phyloP scores from a whole-genome alignment of 306 rosid genomes.

The Alnus glutinosa region DNA sequence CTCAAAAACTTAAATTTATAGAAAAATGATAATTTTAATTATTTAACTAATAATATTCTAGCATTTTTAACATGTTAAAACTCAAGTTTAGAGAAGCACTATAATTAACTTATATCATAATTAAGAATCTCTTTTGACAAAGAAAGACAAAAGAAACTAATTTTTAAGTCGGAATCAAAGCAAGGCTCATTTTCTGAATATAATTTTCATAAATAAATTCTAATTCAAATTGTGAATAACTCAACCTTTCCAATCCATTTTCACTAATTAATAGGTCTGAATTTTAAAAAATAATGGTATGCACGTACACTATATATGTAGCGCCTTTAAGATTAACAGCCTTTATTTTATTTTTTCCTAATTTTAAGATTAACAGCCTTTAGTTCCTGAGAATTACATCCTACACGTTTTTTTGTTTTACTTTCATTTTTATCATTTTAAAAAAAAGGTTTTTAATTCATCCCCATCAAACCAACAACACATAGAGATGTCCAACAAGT shows the following conservation, averaged over 20 bases:
- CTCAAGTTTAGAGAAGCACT: background rate
- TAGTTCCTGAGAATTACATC: background rate
- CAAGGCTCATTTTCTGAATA: background rate
- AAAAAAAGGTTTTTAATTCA: background rate
- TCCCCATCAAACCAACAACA: background rate
- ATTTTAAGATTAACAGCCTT: no score
- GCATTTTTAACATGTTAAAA: background rate
- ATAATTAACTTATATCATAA: background rate
- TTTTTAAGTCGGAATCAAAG: background rate
- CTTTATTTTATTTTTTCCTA: no score
- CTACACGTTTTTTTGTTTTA: background rate
- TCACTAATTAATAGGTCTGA: background rate
- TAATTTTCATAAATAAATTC: background rate
- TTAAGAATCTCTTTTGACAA: background rate
- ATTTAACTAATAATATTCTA: no score
- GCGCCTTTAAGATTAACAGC: no score
- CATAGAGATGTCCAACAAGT: no score
- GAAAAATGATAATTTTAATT: no score
- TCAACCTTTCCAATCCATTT: background rate
- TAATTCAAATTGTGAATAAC: background rate
- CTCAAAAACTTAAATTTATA: no score
- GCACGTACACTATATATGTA: no score
- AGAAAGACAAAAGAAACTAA: background rate
- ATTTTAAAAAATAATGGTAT: no score
- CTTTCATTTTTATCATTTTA: conserved; percentile 6